Conservation (phyloP, 371 early-diverging fungal species). For the Mucor indicus region DNA sequence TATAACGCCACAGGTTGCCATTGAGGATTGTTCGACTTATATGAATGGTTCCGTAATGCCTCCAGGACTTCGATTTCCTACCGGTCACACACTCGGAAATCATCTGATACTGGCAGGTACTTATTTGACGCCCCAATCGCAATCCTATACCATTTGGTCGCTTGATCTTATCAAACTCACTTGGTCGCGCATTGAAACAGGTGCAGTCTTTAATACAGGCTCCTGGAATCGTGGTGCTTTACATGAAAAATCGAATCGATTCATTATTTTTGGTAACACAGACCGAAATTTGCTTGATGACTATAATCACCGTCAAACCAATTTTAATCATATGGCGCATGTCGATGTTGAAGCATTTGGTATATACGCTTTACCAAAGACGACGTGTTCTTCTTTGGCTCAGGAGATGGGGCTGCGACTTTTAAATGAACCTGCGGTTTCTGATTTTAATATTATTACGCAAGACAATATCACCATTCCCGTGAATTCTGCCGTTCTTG, state of each 20-base stretch:
- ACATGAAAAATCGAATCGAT: constrained; percentile 58
- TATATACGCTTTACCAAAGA: constrained; percentile 43
- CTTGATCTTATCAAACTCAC: constrained; percentile 59
- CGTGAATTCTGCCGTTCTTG: constrained; percentile 66
- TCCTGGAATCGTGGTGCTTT: constrained; percentile 81
- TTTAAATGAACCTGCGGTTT: constrained; percentile 56
- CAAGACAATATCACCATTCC: constrained; percentile 54
- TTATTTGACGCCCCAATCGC: constrained; percentile 58
- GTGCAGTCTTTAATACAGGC: constrained; percentile 60
- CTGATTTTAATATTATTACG: constrained; percentile 58
- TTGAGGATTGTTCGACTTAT: constrained; percentile 10
- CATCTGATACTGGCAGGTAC: constrained; percentile 76
- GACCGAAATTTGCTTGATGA: constrained; percentile 68
- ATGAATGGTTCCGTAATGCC: constrained; percentile 63
- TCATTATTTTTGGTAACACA: constrained; percentile 73
- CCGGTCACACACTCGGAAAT: constrained; percentile 67
- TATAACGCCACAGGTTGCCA: not conserved
- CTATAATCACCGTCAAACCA: constrained; percentile 73
- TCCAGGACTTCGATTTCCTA: constrained; percentile 79
- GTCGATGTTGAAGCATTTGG: constrained; percentile 72
- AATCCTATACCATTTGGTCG: constrained; percentile 72
- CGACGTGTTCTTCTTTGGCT: constrained; percentile 43
- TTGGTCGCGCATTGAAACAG: constrained; percentile 74
- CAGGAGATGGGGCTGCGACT: constrained; percentile 62
- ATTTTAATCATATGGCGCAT: constrained; percentile 63